Evolutionary conservation across 2,329 filamentous ascomycete species (phyloP), one percentile per base, ranked within the genome.

Genomic region (Aspergillus piperis): DNA sequence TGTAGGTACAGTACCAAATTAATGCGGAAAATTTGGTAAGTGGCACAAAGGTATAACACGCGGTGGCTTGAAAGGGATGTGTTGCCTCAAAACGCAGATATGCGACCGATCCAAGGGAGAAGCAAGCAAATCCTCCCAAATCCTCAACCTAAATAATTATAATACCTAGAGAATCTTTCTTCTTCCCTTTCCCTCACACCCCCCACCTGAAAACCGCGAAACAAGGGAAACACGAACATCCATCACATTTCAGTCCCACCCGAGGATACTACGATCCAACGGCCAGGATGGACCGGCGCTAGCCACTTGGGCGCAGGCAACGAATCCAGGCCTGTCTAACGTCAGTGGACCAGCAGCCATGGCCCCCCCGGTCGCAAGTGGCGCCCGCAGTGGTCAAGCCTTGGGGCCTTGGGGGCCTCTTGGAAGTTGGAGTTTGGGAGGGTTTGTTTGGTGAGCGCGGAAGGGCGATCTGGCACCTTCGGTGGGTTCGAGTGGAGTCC

Each of bases 311-410:
- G 54, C 57, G 54, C 41, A 61, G 60, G 56, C 32, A 62, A 59
- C 54, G 59, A 64, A 61, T 64, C 58, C 62, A 59, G 55, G 59
- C 25, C 61, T 56, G 57, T 60, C 54, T 56, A 65, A 66, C 63
- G 58, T 65, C 61, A 65, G 63, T 65, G 64, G 65, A 39, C 58
- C 63, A 55, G 50, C 48, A 25, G 27, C 49, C 47, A 60, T 54
- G 54, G 57, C 38, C 57, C 38, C 57, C 62, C 62, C 59, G 52
- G 59, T 57, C 61, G 48, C 54, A 11, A 59, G 64, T 66, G 64
- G 64, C 63, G 61, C 63, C 64, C 64, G 61, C 64, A 58, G 58
- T 63, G 58, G 64, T 63, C 64, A 66, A 64, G 62, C 56, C 61
- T 56, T 59, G 56, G 60, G 57, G 49, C 17, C 53, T 44, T 55